A percentile compares a stretch with the other conserved stretches of the same genome.
These are phyloP conservation scores for Aspergillus nanangensis DNA, from an alignment of 495 filamentous ascomycete species.

Conservation along the genomic window DNA sequence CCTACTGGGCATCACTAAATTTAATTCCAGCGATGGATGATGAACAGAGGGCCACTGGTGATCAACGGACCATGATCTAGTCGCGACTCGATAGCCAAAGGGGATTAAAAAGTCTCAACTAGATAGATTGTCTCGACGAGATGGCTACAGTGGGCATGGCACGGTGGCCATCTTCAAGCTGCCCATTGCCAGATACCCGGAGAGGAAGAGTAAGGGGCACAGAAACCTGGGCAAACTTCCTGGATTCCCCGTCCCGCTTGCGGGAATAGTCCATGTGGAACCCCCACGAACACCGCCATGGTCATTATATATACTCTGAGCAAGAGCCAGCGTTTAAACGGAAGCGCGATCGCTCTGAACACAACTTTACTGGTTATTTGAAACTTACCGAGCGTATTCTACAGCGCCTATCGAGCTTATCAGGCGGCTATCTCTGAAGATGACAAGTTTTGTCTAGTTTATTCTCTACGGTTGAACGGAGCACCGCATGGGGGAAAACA, in stretches of 20 bases:
- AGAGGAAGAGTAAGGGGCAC: not conserved
- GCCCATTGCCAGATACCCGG: not conserved
- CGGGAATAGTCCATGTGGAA: not conserved
- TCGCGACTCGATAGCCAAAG: not conserved
- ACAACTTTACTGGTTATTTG: not conserved
- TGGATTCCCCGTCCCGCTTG: not conserved
- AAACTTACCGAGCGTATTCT: not conserved
- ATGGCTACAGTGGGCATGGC: not conserved
- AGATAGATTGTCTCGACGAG: not conserved
- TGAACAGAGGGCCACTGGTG: not conserved
- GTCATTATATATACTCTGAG: not conserved
- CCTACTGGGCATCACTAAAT: not conserved
- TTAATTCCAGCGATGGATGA: not conserved
- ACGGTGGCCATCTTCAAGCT: not conserved
- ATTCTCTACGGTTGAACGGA: not conserved
- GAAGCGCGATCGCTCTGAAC: not conserved
- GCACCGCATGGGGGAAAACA: not conserved
- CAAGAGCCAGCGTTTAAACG: conserved; percentile 1
- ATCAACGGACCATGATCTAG: not conserved
- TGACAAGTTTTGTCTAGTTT: not conserved
- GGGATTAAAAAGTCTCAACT: not conserved
- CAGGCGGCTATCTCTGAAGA: not conserved
- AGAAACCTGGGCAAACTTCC: not conserved
- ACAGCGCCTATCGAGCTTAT: not conserved
- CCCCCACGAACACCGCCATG: not conserved